Evolutionary conservation across 306 rosid genomes (phyloP).

Genomic region (Glycine soja): DNA sequence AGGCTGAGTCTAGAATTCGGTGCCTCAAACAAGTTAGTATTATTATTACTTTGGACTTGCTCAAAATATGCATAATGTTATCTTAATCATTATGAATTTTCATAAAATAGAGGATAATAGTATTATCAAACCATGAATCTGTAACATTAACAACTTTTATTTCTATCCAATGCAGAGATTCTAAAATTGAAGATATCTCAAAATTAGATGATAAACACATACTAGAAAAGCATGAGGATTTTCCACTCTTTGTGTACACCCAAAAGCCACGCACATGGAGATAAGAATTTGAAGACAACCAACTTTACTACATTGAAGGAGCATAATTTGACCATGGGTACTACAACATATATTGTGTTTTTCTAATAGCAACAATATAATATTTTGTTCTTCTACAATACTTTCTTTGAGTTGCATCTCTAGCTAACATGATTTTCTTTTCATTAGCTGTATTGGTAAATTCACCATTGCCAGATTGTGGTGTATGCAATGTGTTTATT

Average conservation of each 20-base stretch:
- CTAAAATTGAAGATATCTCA: conserved; percentile 15
- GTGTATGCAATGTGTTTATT: no score
- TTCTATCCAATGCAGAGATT: conserved; percentile 53
- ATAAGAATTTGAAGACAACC: conserved; percentile 46
- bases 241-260: conserved; percentile 60
- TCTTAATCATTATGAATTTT: not conserved
- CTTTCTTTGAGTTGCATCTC: conserved; percentile 13
- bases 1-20: conserved; percentile 66
- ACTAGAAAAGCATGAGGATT: conserved; percentile 50
- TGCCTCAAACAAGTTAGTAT: conserved; percentile 75
- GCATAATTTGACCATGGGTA: conserved; percentile 57
- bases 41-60: not conserved
- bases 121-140: not conserved
- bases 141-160: not conserved
- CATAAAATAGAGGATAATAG: not conserved
- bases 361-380: conserved; percentile 10
- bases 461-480: no score
- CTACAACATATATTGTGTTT: conserved; percentile 31
- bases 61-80: not conserved
- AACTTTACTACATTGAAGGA: conserved; percentile 39
- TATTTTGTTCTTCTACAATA: conserved; percentile 22
- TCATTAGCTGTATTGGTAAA: no score
- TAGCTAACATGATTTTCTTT: conserved; percentile 29
- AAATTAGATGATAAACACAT: conserved; percentile 49
- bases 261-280: conserved; percentile 45